phyloP scores from a whole-genome alignment of 2,329 filamentous ascomycete genomes.

The Beauveria medogensis region DNA sequence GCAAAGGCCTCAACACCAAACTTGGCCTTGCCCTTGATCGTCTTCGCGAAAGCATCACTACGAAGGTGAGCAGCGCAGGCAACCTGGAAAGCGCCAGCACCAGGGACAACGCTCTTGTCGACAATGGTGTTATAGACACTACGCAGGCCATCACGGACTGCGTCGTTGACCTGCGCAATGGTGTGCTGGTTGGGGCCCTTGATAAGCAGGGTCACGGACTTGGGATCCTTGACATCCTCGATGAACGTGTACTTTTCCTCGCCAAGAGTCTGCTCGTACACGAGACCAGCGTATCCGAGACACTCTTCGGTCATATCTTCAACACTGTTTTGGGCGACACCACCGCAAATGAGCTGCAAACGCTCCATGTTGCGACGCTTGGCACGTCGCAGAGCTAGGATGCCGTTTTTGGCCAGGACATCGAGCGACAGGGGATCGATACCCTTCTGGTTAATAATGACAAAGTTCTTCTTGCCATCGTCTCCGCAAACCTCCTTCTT shows the following conservation, averaged over 20 bases:
- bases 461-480: slow-evolving; percentile 90
- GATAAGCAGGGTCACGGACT: slow-evolving; percentile 95
- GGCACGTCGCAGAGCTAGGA: slow-evolving; percentile 84
- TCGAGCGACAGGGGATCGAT: slow-evolving; percentile 95
- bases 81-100: slow-evolving; percentile 91
- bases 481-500: slow-evolving; percentile 96
- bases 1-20: slow-evolving; percentile 93
- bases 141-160: slow-evolving; percentile 86
- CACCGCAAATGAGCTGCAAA: slow-evolving; percentile 88
- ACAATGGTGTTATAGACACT: slow-evolving; percentile 99
- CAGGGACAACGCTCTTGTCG: slow-evolving; percentile 91
- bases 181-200: slow-evolving; percentile 97
- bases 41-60: slow-evolving; percentile 78
- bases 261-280: slow-evolving; percentile 94
- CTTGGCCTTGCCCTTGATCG: slow-evolving; percentile 96
- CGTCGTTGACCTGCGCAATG: slow-evolving; percentile 93
- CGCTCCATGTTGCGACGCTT: slow-evolving; percentile 99
- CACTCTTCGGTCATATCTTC: slow-evolving; percentile 83
- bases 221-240: slow-evolving; percentile 97
- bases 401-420: slow-evolving; percentile 95
- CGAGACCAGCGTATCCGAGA: slow-evolving; percentile 89
- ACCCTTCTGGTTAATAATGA: slow-evolving; percentile 98
- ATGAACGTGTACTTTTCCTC: slow-evolving; percentile 99
- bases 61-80: slow-evolving; percentile 82
- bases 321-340: slow-evolving; percentile 87